These are phyloP conservation scores for Usnea hakonensis DNA, from an alignment of 495 filamentous ascomycete species.

Conservation along the genomic window DNA sequence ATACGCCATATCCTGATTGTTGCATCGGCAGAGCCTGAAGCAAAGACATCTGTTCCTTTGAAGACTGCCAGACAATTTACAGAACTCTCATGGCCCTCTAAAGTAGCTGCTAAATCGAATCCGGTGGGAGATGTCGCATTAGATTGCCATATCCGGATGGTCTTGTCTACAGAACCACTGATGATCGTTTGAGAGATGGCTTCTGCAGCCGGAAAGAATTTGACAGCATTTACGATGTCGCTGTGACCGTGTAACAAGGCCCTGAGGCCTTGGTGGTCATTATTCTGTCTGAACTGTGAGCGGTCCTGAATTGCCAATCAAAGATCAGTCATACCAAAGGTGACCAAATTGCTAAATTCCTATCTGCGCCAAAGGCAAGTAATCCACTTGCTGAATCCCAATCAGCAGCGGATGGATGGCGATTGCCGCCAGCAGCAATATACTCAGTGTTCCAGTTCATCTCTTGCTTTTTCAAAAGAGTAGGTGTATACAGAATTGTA, in stretches of 20 bases:
- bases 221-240: slow-evolving; percentile 74
- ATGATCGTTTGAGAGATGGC: slow-evolving; percentile 50
- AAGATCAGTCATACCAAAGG: slow-evolving; percentile 50
- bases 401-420: slow-evolving; percentile 82
- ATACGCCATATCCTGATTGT: slow-evolving; percentile 72
- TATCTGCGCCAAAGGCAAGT: slow-evolving; percentile 83
- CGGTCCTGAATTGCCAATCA: not conserved
- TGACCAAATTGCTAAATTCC: slow-evolving; percentile 82
- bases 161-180: slow-evolving; percentile 76
- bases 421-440: slow-evolving; percentile 80
- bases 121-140: slow-evolving; percentile 18
- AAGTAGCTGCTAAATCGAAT: slow-evolving; percentile 41
- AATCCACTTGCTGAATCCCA: slow-evolving; percentile 67
- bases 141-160: slow-evolving; percentile 62
- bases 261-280: slow-evolving; percentile 49
- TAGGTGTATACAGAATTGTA: not conserved
- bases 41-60: slow-evolving; percentile 49
- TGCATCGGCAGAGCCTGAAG: slow-evolving; percentile 72
- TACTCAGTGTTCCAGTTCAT: slow-evolving; percentile 48
- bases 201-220: slow-evolving; percentile 55
- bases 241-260: slow-evolving; percentile 71
- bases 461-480: slow-evolving; percentile 26
- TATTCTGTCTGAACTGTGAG: slow-evolving; percentile 34
- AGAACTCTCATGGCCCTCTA: slow-evolving; percentile 59
- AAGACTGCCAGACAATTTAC: slow-evolving; percentile 70